phyloP scores from a whole-genome alignment of 805 yeast species.

The Komagataella kurtzmanii region DNA sequence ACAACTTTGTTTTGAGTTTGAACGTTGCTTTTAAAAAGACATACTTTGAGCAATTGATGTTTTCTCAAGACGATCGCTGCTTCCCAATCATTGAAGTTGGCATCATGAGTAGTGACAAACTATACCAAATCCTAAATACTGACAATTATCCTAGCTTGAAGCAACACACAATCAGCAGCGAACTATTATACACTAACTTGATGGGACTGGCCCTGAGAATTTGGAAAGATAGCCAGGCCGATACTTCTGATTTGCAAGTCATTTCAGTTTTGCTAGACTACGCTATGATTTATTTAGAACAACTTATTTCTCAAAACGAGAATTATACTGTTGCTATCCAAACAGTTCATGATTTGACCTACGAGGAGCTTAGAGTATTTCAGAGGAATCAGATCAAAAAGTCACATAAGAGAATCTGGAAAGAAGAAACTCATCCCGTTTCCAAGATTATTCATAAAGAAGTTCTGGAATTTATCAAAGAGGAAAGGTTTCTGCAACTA shows the following conservation, averaged over 20 bases:
- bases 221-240: conserved; percentile 55
- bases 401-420: conserved; percentile 28
- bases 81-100: conserved; percentile 35
- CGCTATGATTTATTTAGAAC: conserved; percentile 16
- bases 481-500: conserved; percentile 58
- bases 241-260: conserved; percentile 34
- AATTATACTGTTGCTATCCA: conserved; percentile 31
- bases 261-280: conserved; percentile 30
- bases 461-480: conserved; percentile 57
- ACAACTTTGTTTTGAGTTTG: conserved; percentile 39
- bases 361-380: conserved; percentile 34
- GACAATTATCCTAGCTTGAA: conserved; percentile 23
- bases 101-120: conserved; percentile 15
- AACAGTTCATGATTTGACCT: conserved; percentile 26
- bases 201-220: conserved; percentile 44
- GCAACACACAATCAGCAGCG: conserved; percentile 32
- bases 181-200: conserved; percentile 37
- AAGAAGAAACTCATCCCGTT: conserved; percentile 29
- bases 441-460: conserved; percentile 37
- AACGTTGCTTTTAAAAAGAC: conserved; percentile 48
- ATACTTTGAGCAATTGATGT: conserved; percentile 51
- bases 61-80: conserved; percentile 34
- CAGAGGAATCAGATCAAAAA: conserved; percentile 35
- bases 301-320: conserved; percentile 5
- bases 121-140: conserved; percentile 6